Conservation (phyloP, 2,329 filamentous ascomycete genomes). For the Phyllosticta citribraziliensis region DNA sequence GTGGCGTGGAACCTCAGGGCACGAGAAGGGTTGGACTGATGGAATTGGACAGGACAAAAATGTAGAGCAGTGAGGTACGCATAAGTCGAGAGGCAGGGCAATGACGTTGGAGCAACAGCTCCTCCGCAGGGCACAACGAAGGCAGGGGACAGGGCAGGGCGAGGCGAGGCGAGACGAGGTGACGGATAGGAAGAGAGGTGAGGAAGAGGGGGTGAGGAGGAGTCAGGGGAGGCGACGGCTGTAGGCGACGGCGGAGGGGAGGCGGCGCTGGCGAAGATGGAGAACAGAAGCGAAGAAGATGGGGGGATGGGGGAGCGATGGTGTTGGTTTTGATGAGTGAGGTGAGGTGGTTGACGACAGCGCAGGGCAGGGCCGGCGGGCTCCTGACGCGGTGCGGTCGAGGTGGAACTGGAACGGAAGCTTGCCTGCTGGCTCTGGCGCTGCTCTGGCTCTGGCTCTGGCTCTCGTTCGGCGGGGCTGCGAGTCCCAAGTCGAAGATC, state of each 20-base stretch:
- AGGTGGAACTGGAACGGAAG: no score
- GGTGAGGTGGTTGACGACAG: no score
- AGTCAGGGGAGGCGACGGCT: no score
- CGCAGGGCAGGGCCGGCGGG: no score
- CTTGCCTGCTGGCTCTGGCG: no score
- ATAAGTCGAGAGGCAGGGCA: slow-evolving; percentile 4
- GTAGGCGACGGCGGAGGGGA: neutral
- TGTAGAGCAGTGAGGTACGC: slow-evolving; percentile 7
- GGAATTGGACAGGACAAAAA: neutral
- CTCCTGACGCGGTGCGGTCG: neutral
- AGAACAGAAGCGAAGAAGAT: neutral
- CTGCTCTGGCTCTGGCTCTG: no score
- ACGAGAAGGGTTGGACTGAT: slow-evolving; percentile 9
- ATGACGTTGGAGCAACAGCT: slow-evolving; percentile 6
- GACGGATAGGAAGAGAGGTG: neutral
- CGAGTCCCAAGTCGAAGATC: neutral
- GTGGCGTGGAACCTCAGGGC: slow-evolving; percentile 3
- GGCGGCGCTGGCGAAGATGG: neutral
- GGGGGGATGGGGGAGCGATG: neutral
- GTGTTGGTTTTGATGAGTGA: neutral
- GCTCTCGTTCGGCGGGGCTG: neutral
- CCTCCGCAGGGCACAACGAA: neutral
- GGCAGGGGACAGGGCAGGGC: neutral
- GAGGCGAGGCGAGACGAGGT: neutral
- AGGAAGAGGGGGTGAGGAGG: neutral